phyloP scores from a whole-genome alignment of 495 filamentous ascomycete genomes.

The Immersiella caudata region DNA sequence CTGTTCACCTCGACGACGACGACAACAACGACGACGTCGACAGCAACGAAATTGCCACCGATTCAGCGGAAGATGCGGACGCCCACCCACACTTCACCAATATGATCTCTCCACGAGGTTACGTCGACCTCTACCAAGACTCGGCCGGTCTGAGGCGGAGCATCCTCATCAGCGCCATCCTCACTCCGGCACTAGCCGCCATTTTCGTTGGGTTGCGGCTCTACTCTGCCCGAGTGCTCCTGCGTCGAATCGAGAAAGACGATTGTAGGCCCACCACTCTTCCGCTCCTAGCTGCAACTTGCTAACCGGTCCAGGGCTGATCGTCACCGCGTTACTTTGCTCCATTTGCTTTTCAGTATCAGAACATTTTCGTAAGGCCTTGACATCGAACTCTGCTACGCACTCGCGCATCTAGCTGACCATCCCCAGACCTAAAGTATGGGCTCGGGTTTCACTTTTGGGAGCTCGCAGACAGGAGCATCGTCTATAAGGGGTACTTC shows the following conservation, averaged over 20 bases:
- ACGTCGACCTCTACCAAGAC: background rate
- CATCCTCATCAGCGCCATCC: slow-evolving; percentile 18
- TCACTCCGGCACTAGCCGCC: slow-evolving; percentile 26
- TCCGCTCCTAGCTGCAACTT: background rate
- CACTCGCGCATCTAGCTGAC: background rate
- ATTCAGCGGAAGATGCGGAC: background rate
- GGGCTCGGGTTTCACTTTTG: slow-evolving; percentile 12
- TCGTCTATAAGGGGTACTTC: slow-evolving; percentile 11
- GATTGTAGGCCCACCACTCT: slow-evolving; percentile 24
- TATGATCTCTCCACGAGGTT: background rate
- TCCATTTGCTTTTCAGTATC: slow-evolving; percentile 19
- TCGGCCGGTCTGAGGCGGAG: background rate
- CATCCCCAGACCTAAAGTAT: slow-evolving; percentile 16
- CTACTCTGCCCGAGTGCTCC: slow-evolving; percentile 29
- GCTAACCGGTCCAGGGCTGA: slow-evolving; percentile 12
- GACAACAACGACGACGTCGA: background rate
- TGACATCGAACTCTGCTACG: background rate
- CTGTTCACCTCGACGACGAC: background rate
- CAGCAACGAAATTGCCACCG: background rate
- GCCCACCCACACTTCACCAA: background rate
- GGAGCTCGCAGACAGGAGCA: background rate
- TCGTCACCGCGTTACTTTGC: slow-evolving; percentile 19
- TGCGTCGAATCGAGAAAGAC: slow-evolving; percentile 25
- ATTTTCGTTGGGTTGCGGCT: slow-evolving; percentile 30
- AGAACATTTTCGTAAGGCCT: slow-evolving; percentile 14